phyloP scores from a whole-genome alignment of 2,329 filamentous ascomycete species.

The Blastomyces parvus region DNA sequence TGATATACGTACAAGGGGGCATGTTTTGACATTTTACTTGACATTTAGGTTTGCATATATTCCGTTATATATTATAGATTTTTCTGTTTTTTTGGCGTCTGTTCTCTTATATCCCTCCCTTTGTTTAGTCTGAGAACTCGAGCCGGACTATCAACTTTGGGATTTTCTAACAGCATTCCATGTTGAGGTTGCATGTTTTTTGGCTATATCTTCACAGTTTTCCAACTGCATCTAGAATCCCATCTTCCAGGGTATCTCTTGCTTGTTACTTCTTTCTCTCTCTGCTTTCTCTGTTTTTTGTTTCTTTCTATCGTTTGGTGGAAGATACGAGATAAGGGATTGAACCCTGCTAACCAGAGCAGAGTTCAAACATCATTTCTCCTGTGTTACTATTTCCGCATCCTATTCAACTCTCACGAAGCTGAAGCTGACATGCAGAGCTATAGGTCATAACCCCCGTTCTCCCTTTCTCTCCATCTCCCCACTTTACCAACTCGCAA shows the following conservation, averaged over 20 bases:
- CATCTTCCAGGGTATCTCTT: not conserved
- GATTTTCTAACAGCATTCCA: too few species aligned
- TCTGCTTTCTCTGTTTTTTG: not conserved
- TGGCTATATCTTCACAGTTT: too few species aligned
- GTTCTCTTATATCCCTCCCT: not conserved
- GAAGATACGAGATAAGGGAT: not conserved
- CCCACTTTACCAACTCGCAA: conserved; percentile 71
- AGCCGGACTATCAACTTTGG: too few species aligned
- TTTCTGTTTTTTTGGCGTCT: not conserved
- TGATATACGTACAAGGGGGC: not conserved
- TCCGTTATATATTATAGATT: not conserved
- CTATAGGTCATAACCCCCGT: too few species aligned
- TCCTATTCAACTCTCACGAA: not conserved
- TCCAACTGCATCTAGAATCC: too few species aligned
- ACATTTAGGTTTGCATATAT: not conserved
- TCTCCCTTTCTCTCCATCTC: not conserved
- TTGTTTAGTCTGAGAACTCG: too few species aligned
- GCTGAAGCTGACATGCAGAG: too few species aligned
- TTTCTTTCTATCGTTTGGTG: not conserved
- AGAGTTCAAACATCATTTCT: too few species aligned
- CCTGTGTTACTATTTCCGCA: not conserved
- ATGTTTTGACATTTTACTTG: not conserved
- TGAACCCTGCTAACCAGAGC: too few species aligned
- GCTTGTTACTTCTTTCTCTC: not conserved
- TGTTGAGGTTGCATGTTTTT: not conserved